Evolutionary conservation across 148 eudicot genomes (phyloP), one percentile per base, ranked within the genome.

Genomic region (Mesembryanthemum crystallinum): DNA sequence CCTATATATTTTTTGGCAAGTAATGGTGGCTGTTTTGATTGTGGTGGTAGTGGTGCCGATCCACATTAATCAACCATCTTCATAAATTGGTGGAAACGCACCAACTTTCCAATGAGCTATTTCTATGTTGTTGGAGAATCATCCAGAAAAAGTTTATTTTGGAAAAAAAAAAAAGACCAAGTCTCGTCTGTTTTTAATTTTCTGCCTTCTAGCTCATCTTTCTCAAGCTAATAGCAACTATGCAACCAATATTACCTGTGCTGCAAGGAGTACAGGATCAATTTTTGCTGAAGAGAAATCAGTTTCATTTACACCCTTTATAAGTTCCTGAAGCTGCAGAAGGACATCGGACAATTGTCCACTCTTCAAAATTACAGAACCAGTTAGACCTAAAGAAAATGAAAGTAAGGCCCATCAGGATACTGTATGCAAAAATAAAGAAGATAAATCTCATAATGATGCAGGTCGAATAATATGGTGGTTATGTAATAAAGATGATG

Each of bases 301-400:
- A 73, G 86, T 76, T 58, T 87, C 97, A 82, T 86, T 84, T 68
- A 91, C 87, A 75, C 93, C 90, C 54, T 81, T 82, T 59, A 86
- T 78, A 64, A 88, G 80, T 45, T 87, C 97, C 76, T 91, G 97
- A 74, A 94, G 93, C 78, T 94, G 93, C 28, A 80, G 78, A 67
- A 94, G 81, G 71, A 89, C 75, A 79, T 94, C 97, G 49, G 98
- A 94, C 73, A 94, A 69, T 12, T 49, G 82, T 79, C 98, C 98
- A 68, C 88, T 94, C 87, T 86, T 89, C 91, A 94, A 82, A 77
- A 94, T 73, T 75, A 94, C 77, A 45, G 98, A 88, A 67, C 98
- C 89, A 49, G 98, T 91, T 62, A 93, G 71, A 81, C 98, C 98
- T 93, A 74, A 33, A 67, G 25, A 18, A 81, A 75, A 63, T 57